Base-by-base conservation (phyloP, 2,329 filamentous ascomycete species). In the Zarea fungicola region DNA sequence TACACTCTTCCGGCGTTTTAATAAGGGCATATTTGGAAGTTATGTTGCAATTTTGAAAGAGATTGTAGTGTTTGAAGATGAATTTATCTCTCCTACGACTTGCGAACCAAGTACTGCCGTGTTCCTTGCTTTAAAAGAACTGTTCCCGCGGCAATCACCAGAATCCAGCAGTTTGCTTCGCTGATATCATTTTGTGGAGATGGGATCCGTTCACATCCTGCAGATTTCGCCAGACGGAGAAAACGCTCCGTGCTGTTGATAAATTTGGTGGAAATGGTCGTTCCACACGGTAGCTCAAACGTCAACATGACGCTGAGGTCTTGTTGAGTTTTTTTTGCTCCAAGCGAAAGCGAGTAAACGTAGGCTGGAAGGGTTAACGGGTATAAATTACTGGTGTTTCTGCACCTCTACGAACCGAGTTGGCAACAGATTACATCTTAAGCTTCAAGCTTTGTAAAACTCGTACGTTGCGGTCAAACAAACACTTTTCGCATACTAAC, bases 151-250 rank as follows among this genome's bases (percentile, higher is more conserved):
- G n/a, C n/a, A n/a, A n/a, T n/a, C n/a, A n/a, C n/a, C n/a, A n/a
- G n/a, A n/a, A n/a, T n/a, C n/a, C n/a, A n/a, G n/a, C n/a, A n/a
- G n/a, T n/a, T n/a, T n/a, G n/a, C n/a, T n/a, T n/a, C n/a, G n/a
- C n/a, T 42, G 39, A 42, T 42, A 31, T 42, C 39, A 42, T 42
- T 42, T 10, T 42, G 39, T 42, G 39, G 39, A 31, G 39, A 42
- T 29, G 25, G 9, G 16, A 16, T 16, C 25, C 39, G n/a, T 26
- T 21, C 37, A 25, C 25, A 23, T 39, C 29, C 39, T 42, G 25
- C 39, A 42, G 39, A 41, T 41, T 28, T 5, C 18, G n/a, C n/a
- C n/a, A 29, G 19, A 26, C 39, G 39, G 39, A 42, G 39, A 13
- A 2, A 26, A 42, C 16, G 23, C 39, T 42, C 25, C 39, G 39